These are phyloP conservation scores for Phytophthora ramorum DNA, from an alignment of 352 stramenopile species.

Conservation along the genomic window DNA sequence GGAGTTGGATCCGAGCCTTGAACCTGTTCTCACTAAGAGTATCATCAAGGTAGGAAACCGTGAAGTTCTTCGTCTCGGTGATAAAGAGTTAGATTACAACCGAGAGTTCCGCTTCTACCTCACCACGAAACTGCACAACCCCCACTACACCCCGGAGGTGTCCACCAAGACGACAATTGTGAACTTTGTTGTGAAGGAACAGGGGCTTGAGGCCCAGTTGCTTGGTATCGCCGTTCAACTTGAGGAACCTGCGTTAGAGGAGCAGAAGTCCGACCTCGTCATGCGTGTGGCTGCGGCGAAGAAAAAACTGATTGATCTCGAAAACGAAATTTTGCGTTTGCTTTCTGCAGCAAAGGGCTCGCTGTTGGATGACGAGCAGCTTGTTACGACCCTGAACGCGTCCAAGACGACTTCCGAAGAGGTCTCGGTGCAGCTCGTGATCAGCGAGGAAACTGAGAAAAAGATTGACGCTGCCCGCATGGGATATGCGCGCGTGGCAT, in stretches of 20 bases:
- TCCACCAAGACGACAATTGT: constrained; percentile 97
- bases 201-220: constrained; percentile 95
- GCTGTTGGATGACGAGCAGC: constrained; percentile 93
- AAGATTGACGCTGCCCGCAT: constrained; percentile 95
- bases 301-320: constrained; percentile 95
- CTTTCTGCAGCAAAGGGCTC: constrained; percentile 93
- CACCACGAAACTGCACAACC: constrained; percentile 97
- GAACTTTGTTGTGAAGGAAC: constrained; percentile 97
- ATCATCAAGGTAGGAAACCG: constrained; percentile 95
- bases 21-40: constrained; percentile 94
- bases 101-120: constrained; percentile 95
- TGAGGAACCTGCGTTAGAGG: constrained; percentile 94
- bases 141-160: constrained; percentile 95
- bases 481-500: constrained; percentile 92
- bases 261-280: constrained; percentile 94
- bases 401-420: constrained; percentile 96
- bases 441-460: constrained; percentile 95
- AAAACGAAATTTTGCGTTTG: constrained; percentile 95
- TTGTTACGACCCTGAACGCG: constrained; percentile 95
- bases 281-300: constrained; percentile 93
- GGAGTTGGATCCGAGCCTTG: constrained; percentile 94
- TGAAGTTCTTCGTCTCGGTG: constrained; percentile 93
- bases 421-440: constrained; percentile 92
- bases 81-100: constrained; percentile 97
- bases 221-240: constrained; percentile 95